Conservation (phyloP, 305 asterid species). For the Fraxinus sp. region DNA sequence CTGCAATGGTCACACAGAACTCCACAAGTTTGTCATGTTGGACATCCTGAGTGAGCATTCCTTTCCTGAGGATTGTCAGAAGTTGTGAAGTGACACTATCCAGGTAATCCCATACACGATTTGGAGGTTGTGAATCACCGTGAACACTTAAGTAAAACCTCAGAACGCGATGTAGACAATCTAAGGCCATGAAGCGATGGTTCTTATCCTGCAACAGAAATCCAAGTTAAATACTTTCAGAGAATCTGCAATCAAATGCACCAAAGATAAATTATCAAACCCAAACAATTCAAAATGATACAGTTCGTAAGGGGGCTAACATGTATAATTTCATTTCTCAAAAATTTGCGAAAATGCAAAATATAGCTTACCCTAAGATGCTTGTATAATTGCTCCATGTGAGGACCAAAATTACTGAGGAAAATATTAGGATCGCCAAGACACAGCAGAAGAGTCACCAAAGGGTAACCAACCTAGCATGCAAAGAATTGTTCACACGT, state of each 20-base stretch:
- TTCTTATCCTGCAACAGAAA: slow-evolving; percentile 79
- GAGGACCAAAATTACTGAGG: slow-evolving; percentile 84
- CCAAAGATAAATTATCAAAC: not conserved
- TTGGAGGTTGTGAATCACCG: slow-evolving; percentile 81
- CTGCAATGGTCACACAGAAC: slow-evolving; percentile 96
- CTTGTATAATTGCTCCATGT: slow-evolving; percentile 97
- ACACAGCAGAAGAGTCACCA: slow-evolving; percentile 97
- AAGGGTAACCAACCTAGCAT: slow-evolving; percentile 87
- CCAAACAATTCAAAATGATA: not conserved
- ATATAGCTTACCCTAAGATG: slow-evolving; percentile 74
- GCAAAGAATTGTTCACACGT: slow-evolving; percentile 25
- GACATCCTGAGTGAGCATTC: slow-evolving; percentile 95
- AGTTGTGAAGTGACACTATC: slow-evolving; percentile 99
- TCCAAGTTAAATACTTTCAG: slow-evolving; percentile 20
- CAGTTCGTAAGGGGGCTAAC: not conserved
- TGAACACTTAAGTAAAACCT: slow-evolving; percentile 95
- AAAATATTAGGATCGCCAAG: slow-evolving; percentile 94
- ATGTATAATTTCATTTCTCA: not conserved
- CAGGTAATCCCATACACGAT: slow-evolving; percentile 98
- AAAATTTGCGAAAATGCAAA: slow-evolving; percentile 20
- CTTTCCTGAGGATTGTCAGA: slow-evolving; percentile 84
- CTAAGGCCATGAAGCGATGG: slow-evolving; percentile 98
- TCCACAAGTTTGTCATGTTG: slow-evolving; percentile 98
- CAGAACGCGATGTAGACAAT: slow-evolving; percentile 92
- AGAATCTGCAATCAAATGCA: slow-evolving; percentile 2